phyloP scores from a whole-genome alignment of 768 basidiomycete species.

The Auricularia cornea region DNA sequence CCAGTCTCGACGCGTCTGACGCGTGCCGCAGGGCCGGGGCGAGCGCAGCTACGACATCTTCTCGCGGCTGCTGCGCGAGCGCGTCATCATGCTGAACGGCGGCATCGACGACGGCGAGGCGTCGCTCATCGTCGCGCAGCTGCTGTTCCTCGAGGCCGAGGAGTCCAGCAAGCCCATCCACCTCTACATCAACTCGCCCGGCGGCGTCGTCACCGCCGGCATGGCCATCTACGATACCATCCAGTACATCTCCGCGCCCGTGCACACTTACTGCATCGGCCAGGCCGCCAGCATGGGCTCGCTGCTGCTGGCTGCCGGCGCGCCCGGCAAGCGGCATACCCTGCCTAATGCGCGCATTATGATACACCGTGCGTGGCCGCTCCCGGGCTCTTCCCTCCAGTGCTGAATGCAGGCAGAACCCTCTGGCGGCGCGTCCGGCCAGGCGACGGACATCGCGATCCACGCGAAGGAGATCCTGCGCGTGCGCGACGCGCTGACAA shows the following conservation, averaged over 20 bases:
- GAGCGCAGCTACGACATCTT: constrained; percentile 95
- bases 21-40: constrained; percentile 55
- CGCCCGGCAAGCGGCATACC: constrained; percentile 83
- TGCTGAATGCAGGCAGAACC: constrained; percentile 52
- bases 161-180: constrained; percentile 92
- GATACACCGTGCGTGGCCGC: constrained; percentile 89
- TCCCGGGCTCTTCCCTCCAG: background rate
- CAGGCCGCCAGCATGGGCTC: constrained; percentile 97
- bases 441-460: constrained; percentile 95
- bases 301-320: constrained; percentile 80
- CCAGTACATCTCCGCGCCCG: constrained; percentile 87
- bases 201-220: constrained; percentile 92
- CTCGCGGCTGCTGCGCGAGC: constrained; percentile 83
- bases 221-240: constrained; percentile 92
- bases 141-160: constrained; percentile 94
- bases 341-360: constrained; percentile 93
- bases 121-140: constrained; percentile 80
- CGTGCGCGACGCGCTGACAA: constrained; percentile 72
- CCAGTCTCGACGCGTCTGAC: constrained; percentile 7
- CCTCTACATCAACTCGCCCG: constrained; percentile 94
- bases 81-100: constrained; percentile 93
- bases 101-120: constrained; percentile 89
- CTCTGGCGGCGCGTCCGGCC: constrained; percentile 91
- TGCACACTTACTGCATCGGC: constrained; percentile 94
- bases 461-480: constrained; percentile 94